Percentiles rank a stretch among this genome's conserved stretches.
These are phyloP conservation scores for Aspergillus eucalypticola DNA, from an alignment of 2,329 filamentous ascomycete species.

Conservation along the genomic window DNA sequence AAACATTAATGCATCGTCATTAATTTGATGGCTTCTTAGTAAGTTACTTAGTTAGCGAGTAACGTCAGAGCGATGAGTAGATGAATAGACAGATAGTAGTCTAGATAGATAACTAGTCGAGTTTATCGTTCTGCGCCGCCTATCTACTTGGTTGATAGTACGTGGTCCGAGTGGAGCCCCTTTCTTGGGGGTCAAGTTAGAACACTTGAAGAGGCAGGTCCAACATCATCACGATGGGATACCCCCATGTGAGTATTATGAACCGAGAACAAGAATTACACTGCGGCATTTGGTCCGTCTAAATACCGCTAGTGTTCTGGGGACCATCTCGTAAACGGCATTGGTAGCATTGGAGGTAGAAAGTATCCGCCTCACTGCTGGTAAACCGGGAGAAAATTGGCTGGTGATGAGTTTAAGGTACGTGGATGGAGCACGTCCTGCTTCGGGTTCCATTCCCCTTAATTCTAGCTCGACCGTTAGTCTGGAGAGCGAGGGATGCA, in stretches of 20 bases:
- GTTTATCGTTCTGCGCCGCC: background rate
- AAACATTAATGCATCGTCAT: conserved; percentile 4
- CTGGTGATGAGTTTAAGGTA: background rate
- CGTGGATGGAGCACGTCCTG: background rate
- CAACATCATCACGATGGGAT: background rate
- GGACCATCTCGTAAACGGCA: background rate
- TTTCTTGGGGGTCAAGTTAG: background rate
- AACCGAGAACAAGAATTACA: too few species aligned
- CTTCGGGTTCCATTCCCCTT: background rate
- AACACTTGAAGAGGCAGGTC: background rate
- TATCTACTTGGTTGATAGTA: background rate
- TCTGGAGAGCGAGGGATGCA: background rate
- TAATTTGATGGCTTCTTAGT: background rate
- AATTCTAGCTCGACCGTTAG: conserved; percentile 3
- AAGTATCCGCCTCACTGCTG: background rate
- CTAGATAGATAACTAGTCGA: background rate
- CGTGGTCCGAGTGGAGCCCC: background rate
- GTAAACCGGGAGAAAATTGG: background rate
- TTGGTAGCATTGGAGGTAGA: background rate
- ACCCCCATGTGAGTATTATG: too few species aligned
- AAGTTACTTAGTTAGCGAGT: background rate
- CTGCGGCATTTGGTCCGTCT: too few species aligned
- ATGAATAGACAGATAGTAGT: background rate
- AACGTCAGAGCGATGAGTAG: background rate
- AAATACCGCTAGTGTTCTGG: too few species aligned